Conservation (phyloP, 2,329 filamentous ascomycete genomes). For the Sporothrix sp. region DNA sequence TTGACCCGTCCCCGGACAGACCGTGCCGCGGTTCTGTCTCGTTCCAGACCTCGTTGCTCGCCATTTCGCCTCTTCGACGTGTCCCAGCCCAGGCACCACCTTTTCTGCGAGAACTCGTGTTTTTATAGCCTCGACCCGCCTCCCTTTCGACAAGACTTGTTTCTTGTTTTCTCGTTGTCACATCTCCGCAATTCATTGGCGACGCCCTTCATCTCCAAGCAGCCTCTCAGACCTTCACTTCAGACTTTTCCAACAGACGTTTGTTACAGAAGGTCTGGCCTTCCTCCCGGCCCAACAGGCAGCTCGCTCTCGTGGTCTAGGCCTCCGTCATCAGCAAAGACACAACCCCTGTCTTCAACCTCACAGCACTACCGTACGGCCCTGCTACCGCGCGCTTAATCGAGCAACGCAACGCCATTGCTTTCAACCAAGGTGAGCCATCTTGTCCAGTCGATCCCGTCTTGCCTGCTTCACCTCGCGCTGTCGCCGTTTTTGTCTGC, state of each 20-base stretch:
- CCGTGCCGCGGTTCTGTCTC: background rate
- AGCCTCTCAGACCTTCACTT: too few species aligned
- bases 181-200: background rate
- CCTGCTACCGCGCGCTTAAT: slow-evolving; percentile 16
- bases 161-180: too few species aligned
- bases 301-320: background rate
- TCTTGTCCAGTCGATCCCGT: slow-evolving; percentile 9
- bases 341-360: background rate
- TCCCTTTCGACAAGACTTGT: background rate
- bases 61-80: background rate
- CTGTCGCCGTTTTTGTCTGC: background rate
- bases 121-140: background rate
- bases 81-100: too few species aligned
- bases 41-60: background rate
- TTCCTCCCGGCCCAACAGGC: too few species aligned
- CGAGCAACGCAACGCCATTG: background rate
- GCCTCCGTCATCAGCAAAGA: background rate
- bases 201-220: background rate
- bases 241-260: background rate
- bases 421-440: slow-evolving; percentile 3
- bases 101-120: background rate
- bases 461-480: background rate
- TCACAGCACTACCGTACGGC: too few species aligned
- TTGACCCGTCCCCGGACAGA: background rate
- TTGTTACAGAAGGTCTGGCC: background rate